phyloP scores from a whole-genome alignment of 805 yeast genomes.

The Saturnispora serradocipensis region DNA sequence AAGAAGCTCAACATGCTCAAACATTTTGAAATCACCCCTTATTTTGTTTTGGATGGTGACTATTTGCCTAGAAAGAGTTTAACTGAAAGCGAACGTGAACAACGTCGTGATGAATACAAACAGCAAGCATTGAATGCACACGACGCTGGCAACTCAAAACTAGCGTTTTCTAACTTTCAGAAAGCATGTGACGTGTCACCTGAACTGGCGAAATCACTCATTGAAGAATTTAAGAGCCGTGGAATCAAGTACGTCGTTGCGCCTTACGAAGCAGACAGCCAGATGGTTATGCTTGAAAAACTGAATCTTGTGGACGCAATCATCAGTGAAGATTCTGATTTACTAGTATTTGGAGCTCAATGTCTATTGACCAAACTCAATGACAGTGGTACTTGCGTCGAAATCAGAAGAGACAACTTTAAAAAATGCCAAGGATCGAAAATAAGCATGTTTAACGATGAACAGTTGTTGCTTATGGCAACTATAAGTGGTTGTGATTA shows the following conservation, averaged over 20 bases:
- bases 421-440: slow-evolving; percentile 25
- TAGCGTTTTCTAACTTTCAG: slow-evolving; percentile 61
- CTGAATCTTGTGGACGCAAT: slow-evolving; percentile 72
- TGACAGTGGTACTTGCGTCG: slow-evolving; percentile 59
- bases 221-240: slow-evolving; percentile 53
- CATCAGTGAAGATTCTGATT: slow-evolving; percentile 89
- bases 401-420: slow-evolving; percentile 52
- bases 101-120: slow-evolving; percentile 48
- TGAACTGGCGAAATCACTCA: slow-evolving; percentile 80
- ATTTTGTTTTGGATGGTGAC: slow-evolving; percentile 91
- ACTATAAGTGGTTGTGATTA: slow-evolving; percentile 96
- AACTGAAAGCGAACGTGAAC: slow-evolving; percentile 59
- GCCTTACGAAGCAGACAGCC: slow-evolving; percentile 98
- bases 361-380: slow-evolving; percentile 73
- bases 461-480: slow-evolving; percentile 67
- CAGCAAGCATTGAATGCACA: slow-evolving; percentile 44
- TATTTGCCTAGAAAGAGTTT: slow-evolving; percentile 66
- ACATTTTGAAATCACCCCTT: slow-evolving; percentile 66
- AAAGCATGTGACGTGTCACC: slow-evolving; percentile 84
- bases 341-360: slow-evolving; percentile 78
- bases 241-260: slow-evolving; percentile 76
- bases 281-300: slow-evolving; percentile 82
- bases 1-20: slow-evolving; percentile 58
- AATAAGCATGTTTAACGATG: slow-evolving; percentile 40
- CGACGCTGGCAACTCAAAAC: slow-evolving; percentile 42